Percentiles rank a stretch among this genome's conserved stretches.
Evolutionary conservation across 179 eudicot genomes (phyloP).

Genomic region (Silene vulgaris): DNA sequence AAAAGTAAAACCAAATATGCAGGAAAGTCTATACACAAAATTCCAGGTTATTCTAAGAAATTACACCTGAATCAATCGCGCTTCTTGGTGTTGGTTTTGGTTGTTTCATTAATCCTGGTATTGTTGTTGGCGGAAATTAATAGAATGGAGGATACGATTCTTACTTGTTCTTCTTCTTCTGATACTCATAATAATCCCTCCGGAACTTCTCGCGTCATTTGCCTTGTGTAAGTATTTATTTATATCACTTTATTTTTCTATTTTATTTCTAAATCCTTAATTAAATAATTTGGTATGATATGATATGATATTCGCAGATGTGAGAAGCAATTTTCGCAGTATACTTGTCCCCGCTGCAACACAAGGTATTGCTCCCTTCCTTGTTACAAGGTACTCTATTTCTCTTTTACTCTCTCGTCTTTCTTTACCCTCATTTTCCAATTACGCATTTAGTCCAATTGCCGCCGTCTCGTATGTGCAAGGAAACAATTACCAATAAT

Average conservation of each 20-base stretch:
- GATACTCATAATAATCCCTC: slow-evolving; percentile 24
- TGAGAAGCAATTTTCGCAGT: slow-evolving; percentile 88
- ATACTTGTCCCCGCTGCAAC: slow-evolving; percentile 90
- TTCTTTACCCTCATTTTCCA: background rate
- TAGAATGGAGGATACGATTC: slow-evolving; percentile 26
- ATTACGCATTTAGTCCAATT: background rate
- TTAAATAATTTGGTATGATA: too few relatives aligned
- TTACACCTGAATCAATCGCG: too few relatives aligned
- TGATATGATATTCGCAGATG: slow-evolving; percentile 43
- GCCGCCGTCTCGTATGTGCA: background rate
- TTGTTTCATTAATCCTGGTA: too few relatives aligned
- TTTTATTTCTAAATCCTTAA: background rate
- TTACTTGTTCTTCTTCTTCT: slow-evolving; percentile 33
- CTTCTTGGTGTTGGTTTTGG: too few relatives aligned
- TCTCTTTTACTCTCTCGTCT: background rate
- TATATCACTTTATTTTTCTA: background rate
- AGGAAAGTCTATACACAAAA: too few relatives aligned
- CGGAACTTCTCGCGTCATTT: slow-evolving; percentile 38
- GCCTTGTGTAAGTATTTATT: slow-evolving; percentile 46
- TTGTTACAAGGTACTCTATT: slow-evolving; percentile 67
- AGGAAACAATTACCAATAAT: too few relatives aligned
- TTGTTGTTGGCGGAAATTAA: too few relatives aligned
- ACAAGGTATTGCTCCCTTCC: slow-evolving; percentile 81
- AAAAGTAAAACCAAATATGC: too few relatives aligned
- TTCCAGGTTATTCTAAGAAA: too few relatives aligned